Evolutionary conservation across 2,329 filamentous ascomycete species (phyloP), one percentile per base, ranked within the genome.

Genomic region (Phialophora tarda): DNA sequence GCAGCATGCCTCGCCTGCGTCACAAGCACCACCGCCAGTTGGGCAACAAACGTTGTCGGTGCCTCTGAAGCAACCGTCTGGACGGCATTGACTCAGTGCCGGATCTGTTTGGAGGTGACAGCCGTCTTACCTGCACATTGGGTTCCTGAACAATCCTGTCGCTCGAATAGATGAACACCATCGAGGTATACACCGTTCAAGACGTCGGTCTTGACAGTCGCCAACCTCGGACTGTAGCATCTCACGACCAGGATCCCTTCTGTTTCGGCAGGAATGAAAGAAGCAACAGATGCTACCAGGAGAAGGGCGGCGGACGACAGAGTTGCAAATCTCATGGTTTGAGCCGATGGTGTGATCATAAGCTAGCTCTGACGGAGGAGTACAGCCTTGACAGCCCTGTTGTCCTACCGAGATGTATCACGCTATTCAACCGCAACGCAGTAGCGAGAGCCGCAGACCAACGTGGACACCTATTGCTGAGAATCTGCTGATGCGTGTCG

Each of bases 1-100:
- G 28, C 60, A 63, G 23, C 60, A 63, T 17, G 21, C 50, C 24
- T 63, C 34, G 51, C 60, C 60, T 26, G 24, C 4, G 14, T 44
- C 26, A 26, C 60, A 63, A 12, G 60, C 60, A 3, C 44, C 44
- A 8, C 60, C 60, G 26, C 60, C 51, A 44, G 10, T 32, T 11
- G 60, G 51, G 60, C 51, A 56, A 26, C 60, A 63, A 4, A 56
- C 51, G 30, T 57, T 32, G 51, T 56, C 44, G 17, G 32, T 17
- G 28, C 53, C 47, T n/a, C n/a, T 44, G 38, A 55, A 41, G 60
- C 50, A 56, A 6, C 59, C 59, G 34, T 56, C 51, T 63, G 59
- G 44, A 61, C 2, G 51, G 2, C n/a, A 6, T 14, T 17, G 26
- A 51, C 47, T 61, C 59, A 60, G 38, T 34, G 12, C 12, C 28